These are phyloP conservation scores for Bombardia bombarda DNA, from an alignment of 495 filamentous ascomycete species.

Conservation along the genomic window DNA sequence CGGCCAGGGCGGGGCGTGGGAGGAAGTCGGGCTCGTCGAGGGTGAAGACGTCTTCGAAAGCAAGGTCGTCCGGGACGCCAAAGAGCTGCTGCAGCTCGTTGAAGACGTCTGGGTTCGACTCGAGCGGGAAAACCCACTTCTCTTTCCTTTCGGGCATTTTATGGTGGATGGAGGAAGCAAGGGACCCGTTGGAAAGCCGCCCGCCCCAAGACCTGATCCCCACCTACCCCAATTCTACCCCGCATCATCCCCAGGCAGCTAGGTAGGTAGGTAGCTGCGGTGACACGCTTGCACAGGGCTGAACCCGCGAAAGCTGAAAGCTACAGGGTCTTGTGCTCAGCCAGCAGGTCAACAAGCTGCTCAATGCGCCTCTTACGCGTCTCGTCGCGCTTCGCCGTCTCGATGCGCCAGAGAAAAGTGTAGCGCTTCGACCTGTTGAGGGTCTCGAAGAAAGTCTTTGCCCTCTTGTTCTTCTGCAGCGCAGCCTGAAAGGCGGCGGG, in stretches of 20 bases:
- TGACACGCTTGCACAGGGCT: no score
- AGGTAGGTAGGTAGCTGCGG: no score
- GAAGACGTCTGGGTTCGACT: conserved; percentile 34
- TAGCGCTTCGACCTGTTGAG: conserved; percentile 37
- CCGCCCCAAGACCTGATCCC: no score
- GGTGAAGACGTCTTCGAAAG: conserved; percentile 65
- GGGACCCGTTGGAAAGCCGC: no score
- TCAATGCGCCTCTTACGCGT: conserved; percentile 19
- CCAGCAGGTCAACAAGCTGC: conserved; percentile 20
- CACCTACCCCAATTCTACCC: no score
- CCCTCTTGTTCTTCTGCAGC: conserved; percentile 21
- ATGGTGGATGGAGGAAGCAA: background rate
- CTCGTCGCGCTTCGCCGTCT: conserved; percentile 27
- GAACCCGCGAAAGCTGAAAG: background rate
- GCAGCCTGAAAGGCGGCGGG: conserved; percentile 35
- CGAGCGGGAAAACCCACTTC: conserved; percentile 28
- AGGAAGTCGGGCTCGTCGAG: conserved; percentile 61
- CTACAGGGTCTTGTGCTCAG: conserved; percentile 5
- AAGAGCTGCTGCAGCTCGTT: conserved; percentile 47
- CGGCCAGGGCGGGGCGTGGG: conserved; percentile 59
- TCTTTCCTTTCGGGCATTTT: conserved; percentile 4
- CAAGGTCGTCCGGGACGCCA: conserved; percentile 48
- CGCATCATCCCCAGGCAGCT: no score
- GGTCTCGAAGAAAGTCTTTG: conserved; percentile 28
- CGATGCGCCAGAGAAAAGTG: conserved; percentile 32